These are phyloP conservation scores for Pestalotiopsis sp. DNA, from an alignment of 2,329 filamentous ascomycete genomes.

Conservation along the genomic window DNA sequence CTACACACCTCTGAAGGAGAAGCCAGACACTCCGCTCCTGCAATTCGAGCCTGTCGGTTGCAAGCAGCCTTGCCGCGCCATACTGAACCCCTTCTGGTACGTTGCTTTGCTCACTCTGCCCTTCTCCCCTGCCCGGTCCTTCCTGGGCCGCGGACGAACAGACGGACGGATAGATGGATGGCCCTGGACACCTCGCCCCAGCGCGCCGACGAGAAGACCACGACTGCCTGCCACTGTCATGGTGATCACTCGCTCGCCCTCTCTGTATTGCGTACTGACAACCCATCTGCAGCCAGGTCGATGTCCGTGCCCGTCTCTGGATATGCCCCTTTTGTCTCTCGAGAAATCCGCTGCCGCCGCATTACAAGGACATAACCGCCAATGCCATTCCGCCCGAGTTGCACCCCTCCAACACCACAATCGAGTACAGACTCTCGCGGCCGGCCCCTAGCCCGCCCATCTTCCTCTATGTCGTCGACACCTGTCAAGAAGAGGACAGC, in stretches of 20 bases:
- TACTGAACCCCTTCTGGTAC: conserved; percentile 96
- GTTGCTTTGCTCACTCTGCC: conserved; percentile 25
- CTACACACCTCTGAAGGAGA: conserved; percentile 95
- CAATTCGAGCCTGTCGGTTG: conserved; percentile 97
- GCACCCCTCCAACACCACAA: conserved; percentile 82
- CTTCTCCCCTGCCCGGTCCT: conserved; percentile 13
- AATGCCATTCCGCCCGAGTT: conserved; percentile 83
- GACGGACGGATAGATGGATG: too few species aligned
- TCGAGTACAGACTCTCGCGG: conserved; percentile 80
- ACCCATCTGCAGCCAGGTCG: conserved; percentile 65
- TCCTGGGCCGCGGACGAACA: not conserved
- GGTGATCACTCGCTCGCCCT: not conserved
- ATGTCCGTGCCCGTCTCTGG: conserved; percentile 82
- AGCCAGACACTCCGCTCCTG: conserved; percentile 82
- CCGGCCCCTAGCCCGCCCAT: conserved; percentile 86
- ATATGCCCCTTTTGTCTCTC: conserved; percentile 89
- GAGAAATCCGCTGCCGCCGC: conserved; percentile 78
- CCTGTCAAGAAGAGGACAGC: conserved; percentile 87
- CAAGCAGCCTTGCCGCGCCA: conserved; percentile 93
- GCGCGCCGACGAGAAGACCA: too few species aligned
- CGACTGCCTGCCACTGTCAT: too few species aligned
- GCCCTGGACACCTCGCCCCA: too few species aligned
- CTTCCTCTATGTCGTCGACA: conserved; percentile 86
- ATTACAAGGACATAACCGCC: conserved; percentile 88
- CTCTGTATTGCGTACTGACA: not conserved